Percentiles rank a stretch among this genome's conserved stretches.
These are phyloP conservation scores for Plasmodium gonderi DNA, from an alignment of 169 alveolate genomes.

Conservation along the genomic window DNA sequence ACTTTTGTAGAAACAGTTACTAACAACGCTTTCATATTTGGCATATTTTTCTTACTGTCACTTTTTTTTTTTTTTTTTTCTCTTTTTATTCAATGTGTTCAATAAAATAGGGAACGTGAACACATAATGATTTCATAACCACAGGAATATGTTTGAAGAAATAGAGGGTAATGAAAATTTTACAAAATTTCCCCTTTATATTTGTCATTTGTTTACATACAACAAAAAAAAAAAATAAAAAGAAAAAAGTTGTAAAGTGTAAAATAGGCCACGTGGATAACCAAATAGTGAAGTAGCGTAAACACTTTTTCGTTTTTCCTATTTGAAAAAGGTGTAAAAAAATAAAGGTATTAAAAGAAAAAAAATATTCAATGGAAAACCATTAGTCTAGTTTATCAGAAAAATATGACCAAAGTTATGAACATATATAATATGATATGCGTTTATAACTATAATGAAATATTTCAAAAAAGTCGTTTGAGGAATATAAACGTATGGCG, in stretches of 20 bases:
- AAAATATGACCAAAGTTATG: not conserved
- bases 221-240: no score
- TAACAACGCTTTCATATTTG: not conserved
- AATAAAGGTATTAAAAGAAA: not conserved
- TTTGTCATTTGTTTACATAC: not conserved
- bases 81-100: not conserved
- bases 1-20: slow-evolving; percentile 2
- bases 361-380: not conserved
- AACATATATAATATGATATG: not conserved
- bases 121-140: not conserved
- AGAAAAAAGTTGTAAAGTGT: not conserved
- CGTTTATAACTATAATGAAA: not conserved
- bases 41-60: not conserved
- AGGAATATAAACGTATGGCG: not conserved
- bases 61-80: not conserved
- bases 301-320: not conserved
- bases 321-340: not conserved
- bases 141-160: not conserved
- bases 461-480: not conserved
- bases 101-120: not conserved
- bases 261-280: not conserved
- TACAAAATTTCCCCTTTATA: not conserved
- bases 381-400: not conserved
- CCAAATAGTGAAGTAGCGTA: not conserved
- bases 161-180: not conserved